Conservation (phyloP, 2,329 filamentous ascomycete species). For the Sarocladium strictum region DNA sequence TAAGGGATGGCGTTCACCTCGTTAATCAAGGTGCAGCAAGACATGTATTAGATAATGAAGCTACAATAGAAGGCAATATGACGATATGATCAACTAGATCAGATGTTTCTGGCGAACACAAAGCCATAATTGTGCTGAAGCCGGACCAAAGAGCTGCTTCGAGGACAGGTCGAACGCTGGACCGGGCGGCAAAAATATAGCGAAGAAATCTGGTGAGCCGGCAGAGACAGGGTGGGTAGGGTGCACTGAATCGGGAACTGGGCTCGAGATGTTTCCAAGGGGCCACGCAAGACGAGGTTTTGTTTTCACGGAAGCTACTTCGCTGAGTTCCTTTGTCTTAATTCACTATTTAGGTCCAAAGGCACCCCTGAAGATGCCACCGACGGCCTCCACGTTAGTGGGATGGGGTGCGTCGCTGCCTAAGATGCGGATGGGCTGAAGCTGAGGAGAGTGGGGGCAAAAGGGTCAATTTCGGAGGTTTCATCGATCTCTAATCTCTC, state of each 20-base stretch:
- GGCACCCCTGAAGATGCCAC: neutral
- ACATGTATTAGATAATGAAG: neutral
- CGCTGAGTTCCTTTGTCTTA: conserved; percentile 10
- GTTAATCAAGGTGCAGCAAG: neutral
- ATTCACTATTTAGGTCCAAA: conserved; percentile 10
- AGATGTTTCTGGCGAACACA: no score
- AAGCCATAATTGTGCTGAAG: no score
- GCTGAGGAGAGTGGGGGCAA: no score
- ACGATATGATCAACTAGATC: no score
- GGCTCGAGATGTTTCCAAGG: conserved; percentile 4
- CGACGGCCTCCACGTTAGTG: conserved; percentile 1
- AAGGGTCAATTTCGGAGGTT: no score
- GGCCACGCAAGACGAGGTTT: conserved; percentile 2
- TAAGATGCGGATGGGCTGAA: no score
- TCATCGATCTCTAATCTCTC: no score
- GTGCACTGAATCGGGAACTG: conserved; percentile 8
- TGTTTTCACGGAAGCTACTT: conserved; percentile 15
- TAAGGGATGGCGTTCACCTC: conserved; percentile 25
- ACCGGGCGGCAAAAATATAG: neutral
- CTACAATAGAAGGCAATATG: neutral
- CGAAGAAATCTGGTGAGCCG: conserved; percentile 4
- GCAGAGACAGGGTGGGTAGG: conserved; percentile 9
- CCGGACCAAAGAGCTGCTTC: neutral
- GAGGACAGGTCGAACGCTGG: neutral
- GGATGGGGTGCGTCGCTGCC: no score